phyloP scores from a whole-genome alignment of 768 basidiomycete species.

The Jaapia argillacea region DNA sequence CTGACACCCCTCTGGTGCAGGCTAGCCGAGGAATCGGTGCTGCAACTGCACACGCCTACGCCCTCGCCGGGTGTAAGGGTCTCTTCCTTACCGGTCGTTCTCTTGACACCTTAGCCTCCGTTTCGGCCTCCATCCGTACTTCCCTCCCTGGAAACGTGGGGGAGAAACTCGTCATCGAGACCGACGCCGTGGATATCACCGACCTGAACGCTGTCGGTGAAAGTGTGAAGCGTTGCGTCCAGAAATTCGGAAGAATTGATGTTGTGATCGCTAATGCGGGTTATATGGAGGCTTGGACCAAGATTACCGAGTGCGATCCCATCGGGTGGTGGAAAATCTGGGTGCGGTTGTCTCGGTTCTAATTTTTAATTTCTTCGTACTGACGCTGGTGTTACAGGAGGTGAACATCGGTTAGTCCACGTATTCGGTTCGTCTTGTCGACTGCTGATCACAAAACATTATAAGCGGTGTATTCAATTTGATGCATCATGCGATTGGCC shows the following conservation, averaged over 20 bases:
- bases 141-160: neutral
- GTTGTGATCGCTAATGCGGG: conserved; percentile 11
- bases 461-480: neutral
- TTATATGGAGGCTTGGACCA: neutral
- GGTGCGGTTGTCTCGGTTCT: too few species aligned
- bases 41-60: conserved; percentile 7
- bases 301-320: conserved; percentile 1
- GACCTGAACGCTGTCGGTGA: conserved; percentile 3
- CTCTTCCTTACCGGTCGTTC: conserved; percentile 3
- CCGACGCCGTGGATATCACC: conserved; percentile 9
- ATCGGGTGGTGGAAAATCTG: neutral
- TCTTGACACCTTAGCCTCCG: conserved; percentile 7
- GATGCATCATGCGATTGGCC: neutral
- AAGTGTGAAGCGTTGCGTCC: conserved; percentile 8
- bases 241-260: conserved; percentile 13
- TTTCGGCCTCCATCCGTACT: conserved; percentile 5
- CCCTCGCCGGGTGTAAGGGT: conserved; percentile 7
- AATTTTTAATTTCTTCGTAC: too few species aligned
- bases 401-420: too few species aligned
- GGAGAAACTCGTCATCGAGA: neutral
- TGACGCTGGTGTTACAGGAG: too few species aligned
- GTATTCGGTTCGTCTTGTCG: too few species aligned
- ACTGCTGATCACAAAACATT: neutral
- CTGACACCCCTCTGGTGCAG: too few species aligned
- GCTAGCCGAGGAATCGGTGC: conserved; percentile 6